phyloP scores from a whole-genome alignment of 768 basidiomycete species.

The Saitozyma podzolica region DNA sequence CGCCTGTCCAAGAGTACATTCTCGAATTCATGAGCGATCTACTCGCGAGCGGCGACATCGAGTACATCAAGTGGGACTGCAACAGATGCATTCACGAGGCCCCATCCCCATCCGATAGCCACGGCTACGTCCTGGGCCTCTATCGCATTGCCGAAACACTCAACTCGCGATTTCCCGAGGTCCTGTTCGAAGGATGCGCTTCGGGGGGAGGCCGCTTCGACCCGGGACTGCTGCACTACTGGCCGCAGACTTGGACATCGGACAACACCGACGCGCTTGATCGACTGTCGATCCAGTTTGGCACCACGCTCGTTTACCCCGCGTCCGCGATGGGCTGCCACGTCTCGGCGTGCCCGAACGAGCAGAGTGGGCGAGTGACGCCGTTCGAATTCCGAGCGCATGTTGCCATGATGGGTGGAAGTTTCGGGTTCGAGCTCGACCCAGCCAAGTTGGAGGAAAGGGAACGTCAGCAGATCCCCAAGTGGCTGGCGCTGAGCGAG shows the following conservation, averaged over 20 bases:
- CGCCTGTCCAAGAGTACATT: constrained; percentile 35
- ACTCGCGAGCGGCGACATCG: constrained; percentile 16
- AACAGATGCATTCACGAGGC: constrained; percentile 39
- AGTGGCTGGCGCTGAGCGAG: constrained; percentile 21
- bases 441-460: constrained; percentile 14
- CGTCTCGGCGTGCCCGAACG: constrained; percentile 34
- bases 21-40: constrained; percentile 19
- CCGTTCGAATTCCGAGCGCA: constrained; percentile 37
- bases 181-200: constrained; percentile 38
- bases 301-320: constrained; percentile 32
- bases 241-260: constrained; percentile 32
- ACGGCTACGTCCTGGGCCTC: constrained; percentile 35
- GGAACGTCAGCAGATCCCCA: constrained; percentile 24
- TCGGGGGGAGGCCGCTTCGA: constrained; percentile 40
- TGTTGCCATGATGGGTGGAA: constrained; percentile 41
- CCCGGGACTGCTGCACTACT: constrained; percentile 34
- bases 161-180: constrained; percentile 31
- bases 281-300: constrained; percentile 34
- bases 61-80: constrained; percentile 42
- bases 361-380: constrained; percentile 23
- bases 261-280: constrained; percentile 36
- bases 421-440: constrained; percentile 43
- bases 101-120: constrained; percentile 13
- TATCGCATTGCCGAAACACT: constrained; percentile 37
- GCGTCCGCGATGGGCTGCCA: constrained; percentile 33